These are phyloP conservation scores for Lippia alba DNA, from an alignment of 305 asterid species.

Conservation along the genomic window DNA sequence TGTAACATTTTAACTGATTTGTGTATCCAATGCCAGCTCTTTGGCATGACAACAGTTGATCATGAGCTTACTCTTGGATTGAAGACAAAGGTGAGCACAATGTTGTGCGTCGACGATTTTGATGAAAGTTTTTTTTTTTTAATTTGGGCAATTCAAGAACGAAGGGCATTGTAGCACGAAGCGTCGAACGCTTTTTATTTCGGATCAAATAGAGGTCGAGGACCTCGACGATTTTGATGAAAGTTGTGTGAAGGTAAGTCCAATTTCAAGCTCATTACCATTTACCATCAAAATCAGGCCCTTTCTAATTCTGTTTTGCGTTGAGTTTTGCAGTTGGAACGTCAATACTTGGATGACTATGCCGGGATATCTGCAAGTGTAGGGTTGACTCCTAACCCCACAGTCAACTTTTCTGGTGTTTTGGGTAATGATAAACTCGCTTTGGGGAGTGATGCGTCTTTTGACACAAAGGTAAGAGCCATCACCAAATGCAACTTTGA, in stretches of 20 bases:
- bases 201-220: too few species aligned
- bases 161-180: too few species aligned
- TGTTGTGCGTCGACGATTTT: constrained; percentile 54
- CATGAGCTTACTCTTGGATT: constrained; percentile 63
- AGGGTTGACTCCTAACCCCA: constrained; percentile 53
- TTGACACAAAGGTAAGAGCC: constrained; percentile 57
- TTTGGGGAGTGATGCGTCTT: constrained; percentile 54
- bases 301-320: constrained; percentile 13
- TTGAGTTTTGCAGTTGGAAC: constrained; percentile 49
- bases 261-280: neutral
- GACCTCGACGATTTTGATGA: constrained; percentile 66
- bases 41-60: constrained; percentile 57
- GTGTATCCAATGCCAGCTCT: constrained; percentile 43
- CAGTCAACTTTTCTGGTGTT: constrained; percentile 53
- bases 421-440: constrained; percentile 46
- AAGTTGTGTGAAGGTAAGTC: constrained; percentile 68
- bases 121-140: constrained; percentile 76
- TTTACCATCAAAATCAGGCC: neutral
- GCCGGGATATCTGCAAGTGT: constrained; percentile 51
- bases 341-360: constrained; percentile 52
- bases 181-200: too few species aligned
- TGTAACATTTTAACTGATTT: neutral
- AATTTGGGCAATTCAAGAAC: too few species aligned
- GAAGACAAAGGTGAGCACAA: constrained; percentile 51
- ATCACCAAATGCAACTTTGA: constrained; percentile 55